Conservation (phyloP, 805 yeast genomes). For the Spathaspora girioi region DNA sequence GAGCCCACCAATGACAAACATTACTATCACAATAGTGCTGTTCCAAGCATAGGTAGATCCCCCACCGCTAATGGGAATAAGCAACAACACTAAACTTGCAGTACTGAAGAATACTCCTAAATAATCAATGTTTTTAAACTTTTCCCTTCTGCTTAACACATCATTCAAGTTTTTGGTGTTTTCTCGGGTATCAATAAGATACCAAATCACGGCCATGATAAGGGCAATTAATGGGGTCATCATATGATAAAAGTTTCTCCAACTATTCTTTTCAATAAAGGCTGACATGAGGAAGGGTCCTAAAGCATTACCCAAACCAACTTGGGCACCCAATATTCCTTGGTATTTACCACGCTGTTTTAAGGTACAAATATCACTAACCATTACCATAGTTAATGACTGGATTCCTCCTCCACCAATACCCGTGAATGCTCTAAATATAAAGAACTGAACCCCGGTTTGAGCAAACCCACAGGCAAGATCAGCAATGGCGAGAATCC, state of each 20-base stretch:
- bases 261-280: conserved; percentile 39
- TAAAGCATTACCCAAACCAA: conserved; percentile 49
- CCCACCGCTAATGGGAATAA: conserved; percentile 54
- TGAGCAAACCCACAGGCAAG: conserved; percentile 51
- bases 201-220: conserved; percentile 23
- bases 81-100: conserved; percentile 40
- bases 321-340: conserved; percentile 50
- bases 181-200: conserved; percentile 29
- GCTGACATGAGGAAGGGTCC: conserved; percentile 59
- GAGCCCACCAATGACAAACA: conserved; percentile 47
- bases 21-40: conserved; percentile 48
- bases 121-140: conserved; percentile 45
- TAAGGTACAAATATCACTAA: conserved; percentile 52
- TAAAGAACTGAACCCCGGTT: conserved; percentile 45
- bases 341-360: conserved; percentile 55
- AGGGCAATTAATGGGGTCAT: conserved; percentile 40
- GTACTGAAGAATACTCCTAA: conserved; percentile 45
- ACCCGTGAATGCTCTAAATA: conserved; percentile 54
- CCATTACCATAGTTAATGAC: conserved; percentile 48
- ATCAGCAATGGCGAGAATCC: conserved; percentile 40
- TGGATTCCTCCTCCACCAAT: conserved; percentile 54
- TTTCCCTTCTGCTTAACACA: conserved; percentile 25
- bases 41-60: conserved; percentile 52
- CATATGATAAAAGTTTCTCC: conserved; percentile 54
- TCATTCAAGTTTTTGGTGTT: conserved; percentile 22